Conservation (phyloP, 2,329 filamentous ascomycete genomes). For the Chrysosporium queenslandicum region DNA sequence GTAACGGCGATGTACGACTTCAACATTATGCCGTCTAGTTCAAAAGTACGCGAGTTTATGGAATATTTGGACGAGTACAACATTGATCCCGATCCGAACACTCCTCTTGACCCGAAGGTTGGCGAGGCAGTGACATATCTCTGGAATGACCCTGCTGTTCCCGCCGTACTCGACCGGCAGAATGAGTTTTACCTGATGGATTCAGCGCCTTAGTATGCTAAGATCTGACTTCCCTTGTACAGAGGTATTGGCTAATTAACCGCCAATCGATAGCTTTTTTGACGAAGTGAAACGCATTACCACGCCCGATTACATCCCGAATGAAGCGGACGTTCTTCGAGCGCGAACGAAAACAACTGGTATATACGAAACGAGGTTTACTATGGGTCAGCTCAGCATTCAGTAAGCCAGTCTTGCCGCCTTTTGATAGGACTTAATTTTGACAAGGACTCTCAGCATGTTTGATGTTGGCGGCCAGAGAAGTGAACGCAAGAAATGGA, state of each 20-base stretch:
- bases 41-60: conserved; percentile 62
- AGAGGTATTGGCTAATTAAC: background rate
- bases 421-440: conserved; percentile 9
- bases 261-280: conserved; percentile 64
- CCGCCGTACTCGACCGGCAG: conserved; percentile 78
- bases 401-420: conserved; percentile 58
- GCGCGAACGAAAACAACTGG: conserved; percentile 96
- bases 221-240: background rate
- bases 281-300: conserved; percentile 83
- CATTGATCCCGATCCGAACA: conserved; percentile 81
- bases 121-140: conserved; percentile 73
- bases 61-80: conserved; percentile 79
- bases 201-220: conserved; percentile 84
- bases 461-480: conserved; percentile 96
- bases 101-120: conserved; percentile 68
- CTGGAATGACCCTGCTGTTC: conserved; percentile 81
- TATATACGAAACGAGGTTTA: conserved; percentile 97
- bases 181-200: conserved; percentile 99
- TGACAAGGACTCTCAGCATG: conserved; percentile 56
- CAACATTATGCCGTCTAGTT: conserved; percentile 64
- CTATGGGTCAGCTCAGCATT: conserved; percentile 97
- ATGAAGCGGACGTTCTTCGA: conserved; percentile 87
- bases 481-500: conserved; percentile 99
- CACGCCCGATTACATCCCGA: conserved; percentile 73
- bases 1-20: conserved; percentile 89